These are phyloP conservation scores for Phytophthora citricola DNA, from an alignment of 352 stramenopile species.

Conservation along the genomic window DNA sequence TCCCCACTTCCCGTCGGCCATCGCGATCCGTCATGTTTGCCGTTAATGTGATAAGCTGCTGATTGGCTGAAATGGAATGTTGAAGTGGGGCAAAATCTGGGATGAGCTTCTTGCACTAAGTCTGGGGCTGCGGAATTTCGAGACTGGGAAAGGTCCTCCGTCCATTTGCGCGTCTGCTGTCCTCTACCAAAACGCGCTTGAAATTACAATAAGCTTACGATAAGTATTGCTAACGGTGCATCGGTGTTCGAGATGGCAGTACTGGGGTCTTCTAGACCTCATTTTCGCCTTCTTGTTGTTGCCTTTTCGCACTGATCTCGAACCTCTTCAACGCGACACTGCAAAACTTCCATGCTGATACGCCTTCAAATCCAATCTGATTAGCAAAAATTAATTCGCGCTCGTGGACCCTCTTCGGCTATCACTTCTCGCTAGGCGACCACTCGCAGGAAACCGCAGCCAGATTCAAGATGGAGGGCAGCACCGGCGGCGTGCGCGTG, in stretches of 20 bases:
- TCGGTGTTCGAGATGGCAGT: too few species aligned
- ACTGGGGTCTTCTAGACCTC: too few species aligned
- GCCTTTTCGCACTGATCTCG: too few species aligned
- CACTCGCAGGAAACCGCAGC: not conserved
- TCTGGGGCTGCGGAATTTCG: too few species aligned
- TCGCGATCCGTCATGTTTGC: slow-evolving; percentile 19
- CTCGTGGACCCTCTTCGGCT: slow-evolving; percentile 1
- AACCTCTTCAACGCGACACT: too few species aligned
- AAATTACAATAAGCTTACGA: too few species aligned
- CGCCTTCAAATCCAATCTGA: not conserved
- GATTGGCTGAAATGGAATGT: slow-evolving; percentile 21
- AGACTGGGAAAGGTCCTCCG: too few species aligned
- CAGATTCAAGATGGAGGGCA: slow-evolving; percentile 22
- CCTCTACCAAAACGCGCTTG: too few species aligned
- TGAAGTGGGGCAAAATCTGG: slow-evolving; percentile 1
- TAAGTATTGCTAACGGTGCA: too few species aligned
- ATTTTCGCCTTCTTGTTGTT: too few species aligned
- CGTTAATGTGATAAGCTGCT: not conserved
- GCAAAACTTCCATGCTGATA: too few species aligned
- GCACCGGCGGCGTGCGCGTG: slow-evolving; percentile 25
- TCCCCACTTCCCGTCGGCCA: slow-evolving; percentile 72
- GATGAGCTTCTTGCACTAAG: not conserved
- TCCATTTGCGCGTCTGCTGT: too few species aligned
- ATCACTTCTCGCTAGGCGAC: not conserved
- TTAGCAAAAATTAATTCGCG: slow-evolving; percentile 4